Percentiles rank a stretch among this genome's conserved stretches.
These are phyloP conservation scores for Colletotrichum sublineola DNA, from an alignment of 2,329 filamentous ascomycete genomes.

Conservation along the genomic window DNA sequence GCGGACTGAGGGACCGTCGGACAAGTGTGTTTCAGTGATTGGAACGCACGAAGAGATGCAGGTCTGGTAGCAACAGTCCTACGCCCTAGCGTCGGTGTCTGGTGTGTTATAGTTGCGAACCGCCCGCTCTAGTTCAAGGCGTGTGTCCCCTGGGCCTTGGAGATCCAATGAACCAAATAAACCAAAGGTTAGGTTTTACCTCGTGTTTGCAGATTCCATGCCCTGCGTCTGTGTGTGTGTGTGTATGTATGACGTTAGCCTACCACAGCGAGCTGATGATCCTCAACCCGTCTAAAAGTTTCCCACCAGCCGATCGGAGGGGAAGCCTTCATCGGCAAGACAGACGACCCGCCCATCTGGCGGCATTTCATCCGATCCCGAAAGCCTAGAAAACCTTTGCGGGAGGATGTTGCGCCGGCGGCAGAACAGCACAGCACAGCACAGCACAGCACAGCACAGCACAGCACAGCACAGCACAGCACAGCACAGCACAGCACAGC, in stretches of 20 bases:
- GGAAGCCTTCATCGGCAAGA: slow-evolving; percentile 19
- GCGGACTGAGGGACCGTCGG: slow-evolving; percentile 11
- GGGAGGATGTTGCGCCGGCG: slow-evolving; percentile 40
- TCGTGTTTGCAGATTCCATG: background rate
- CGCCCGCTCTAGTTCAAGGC: slow-evolving; percentile 14
- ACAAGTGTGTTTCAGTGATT: slow-evolving; percentile 37
- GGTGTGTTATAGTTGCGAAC: slow-evolving; percentile 15
- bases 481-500: background rate
- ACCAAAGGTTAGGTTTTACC: background rate
- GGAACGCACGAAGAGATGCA: slow-evolving; percentile 26
- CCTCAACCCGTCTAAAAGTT: background rate
- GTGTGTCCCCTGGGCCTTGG: background rate
- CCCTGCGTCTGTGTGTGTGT: background rate
- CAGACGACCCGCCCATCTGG: slow-evolving; percentile 27
- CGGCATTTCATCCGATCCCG: slow-evolving; percentile 37
- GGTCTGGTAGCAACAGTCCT: slow-evolving; percentile 13
- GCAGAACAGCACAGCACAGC: background rate
- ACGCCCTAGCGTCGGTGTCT: slow-evolving; percentile 28
- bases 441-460: background rate
- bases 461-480: background rate
- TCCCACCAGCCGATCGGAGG: background rate
- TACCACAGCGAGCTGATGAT: background rate
- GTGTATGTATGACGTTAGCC: background rate
- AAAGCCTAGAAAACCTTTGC: slow-evolving; percentile 19
- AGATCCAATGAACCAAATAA: background rate